Percentiles rank a stretch among this genome's conserved stretches.
phyloP scores from a whole-genome alignment of 2,329 filamentous ascomycete species.

The Fusarium citri region DNA sequence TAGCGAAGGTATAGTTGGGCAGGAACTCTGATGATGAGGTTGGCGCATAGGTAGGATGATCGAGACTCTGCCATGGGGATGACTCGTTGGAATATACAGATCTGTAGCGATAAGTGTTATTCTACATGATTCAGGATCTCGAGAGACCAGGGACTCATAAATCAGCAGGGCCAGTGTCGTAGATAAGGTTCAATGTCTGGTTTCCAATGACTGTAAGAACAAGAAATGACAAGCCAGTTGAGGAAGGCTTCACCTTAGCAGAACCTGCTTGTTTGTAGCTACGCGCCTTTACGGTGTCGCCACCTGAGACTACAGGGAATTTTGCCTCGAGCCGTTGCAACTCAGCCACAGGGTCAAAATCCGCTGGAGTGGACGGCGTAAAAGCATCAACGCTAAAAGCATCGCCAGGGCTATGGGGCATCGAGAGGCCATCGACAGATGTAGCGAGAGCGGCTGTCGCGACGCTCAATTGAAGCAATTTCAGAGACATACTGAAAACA shows the following conservation, averaged over 20 bases:
- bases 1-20: not conserved
- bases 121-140: accelerated
- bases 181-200: not conserved
- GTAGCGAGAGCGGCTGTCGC: not conserved
- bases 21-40: not conserved
- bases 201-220: not conserved
- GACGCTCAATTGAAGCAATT: not conserved
- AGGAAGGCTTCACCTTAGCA: not conserved
- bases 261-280: not conserved
- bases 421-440: not conserved
- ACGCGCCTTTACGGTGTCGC: accelerated
- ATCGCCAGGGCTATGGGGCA: not conserved
- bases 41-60: accelerated
- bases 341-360: not conserved
- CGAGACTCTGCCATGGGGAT: not conserved
- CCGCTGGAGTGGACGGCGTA: not conserved
- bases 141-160: not conserved
- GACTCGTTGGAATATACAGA: not conserved
- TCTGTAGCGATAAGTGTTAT: accelerated
- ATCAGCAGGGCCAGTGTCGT: not conserved
- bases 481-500: not conserved
- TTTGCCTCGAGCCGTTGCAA: not conserved
- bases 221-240: not conserved
- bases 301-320: not conserved
- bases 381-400: not conserved